These are phyloP conservation scores for Penicillium sp. DNA, from an alignment of 2,329 filamentous ascomycete species.

Conservation along the genomic window DNA sequence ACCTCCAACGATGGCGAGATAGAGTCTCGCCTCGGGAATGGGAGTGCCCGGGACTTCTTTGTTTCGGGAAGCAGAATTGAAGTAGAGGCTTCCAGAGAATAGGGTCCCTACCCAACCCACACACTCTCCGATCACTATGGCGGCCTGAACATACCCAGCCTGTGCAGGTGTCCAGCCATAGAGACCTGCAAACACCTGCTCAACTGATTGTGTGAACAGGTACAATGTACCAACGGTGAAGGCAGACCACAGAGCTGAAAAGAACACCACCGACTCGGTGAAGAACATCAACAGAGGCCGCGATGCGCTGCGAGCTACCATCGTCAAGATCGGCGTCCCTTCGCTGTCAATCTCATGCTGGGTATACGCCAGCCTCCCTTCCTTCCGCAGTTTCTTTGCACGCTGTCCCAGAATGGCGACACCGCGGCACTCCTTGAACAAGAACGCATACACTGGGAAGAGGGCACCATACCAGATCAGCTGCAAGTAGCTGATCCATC, in stretches of 20 bases:
- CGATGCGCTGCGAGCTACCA: constrained; percentile 37
- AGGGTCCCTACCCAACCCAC: constrained; percentile 39
- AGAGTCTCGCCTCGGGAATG: constrained; percentile 46
- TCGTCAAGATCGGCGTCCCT: constrained; percentile 21
- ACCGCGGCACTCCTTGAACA: constrained; percentile 43
- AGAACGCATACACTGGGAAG: constrained; percentile 41
- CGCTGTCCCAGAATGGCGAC: constrained; percentile 40
- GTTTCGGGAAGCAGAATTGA: constrained; percentile 36
- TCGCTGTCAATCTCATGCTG: constrained; percentile 37
- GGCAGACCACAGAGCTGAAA: constrained; percentile 45
- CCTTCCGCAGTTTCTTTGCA: constrained; percentile 35
- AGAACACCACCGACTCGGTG: constrained; percentile 45
- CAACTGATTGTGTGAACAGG: constrained; percentile 44
- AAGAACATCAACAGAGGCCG: constrained; percentile 39
- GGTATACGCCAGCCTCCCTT: constrained; percentile 27
- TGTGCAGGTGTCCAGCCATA: constrained; percentile 30
- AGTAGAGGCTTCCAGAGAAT: constrained; percentile 29
- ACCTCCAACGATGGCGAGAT: constrained; percentile 39
- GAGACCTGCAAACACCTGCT: constrained; percentile 40
- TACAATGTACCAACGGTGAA: constrained; percentile 47
- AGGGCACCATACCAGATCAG: constrained; percentile 40
- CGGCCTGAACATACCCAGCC: constrained; percentile 42
- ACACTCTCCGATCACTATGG: constrained; percentile 43
- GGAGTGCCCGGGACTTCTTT: constrained; percentile 39
- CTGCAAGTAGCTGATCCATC: constrained; percentile 46